Percentiles rank a stretch among this genome's conserved stretches.
Conservation (phyloP, 2,329 filamentous ascomycete genomes). For the Cercospora canescens region DNA sequence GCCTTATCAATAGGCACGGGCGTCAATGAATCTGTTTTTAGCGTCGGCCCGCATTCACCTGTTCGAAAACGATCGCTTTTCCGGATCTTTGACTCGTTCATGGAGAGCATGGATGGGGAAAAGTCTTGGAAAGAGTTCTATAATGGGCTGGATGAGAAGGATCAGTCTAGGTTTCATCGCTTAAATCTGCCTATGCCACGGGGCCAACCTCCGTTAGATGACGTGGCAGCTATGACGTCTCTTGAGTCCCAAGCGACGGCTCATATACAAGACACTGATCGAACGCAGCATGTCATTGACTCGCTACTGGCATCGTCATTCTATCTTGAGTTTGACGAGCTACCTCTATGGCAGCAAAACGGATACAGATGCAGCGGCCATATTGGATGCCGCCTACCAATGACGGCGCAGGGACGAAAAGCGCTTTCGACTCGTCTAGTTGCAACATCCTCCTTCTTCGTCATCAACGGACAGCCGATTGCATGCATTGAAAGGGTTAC, state of each 20-base stretch:
- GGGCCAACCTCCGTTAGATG: conserved; percentile 25
- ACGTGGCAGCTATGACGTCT: neutral
- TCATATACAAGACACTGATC: neutral
- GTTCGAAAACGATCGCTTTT: conserved; percentile 24
- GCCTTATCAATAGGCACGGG: conserved; percentile 33
- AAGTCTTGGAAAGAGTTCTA: conserved; percentile 26
- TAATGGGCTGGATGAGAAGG: conserved; percentile 17
- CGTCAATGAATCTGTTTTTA: neutral
- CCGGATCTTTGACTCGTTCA: conserved; percentile 25
- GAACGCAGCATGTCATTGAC: neutral
- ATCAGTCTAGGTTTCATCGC: conserved; percentile 25
- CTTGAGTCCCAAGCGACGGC: neutral
- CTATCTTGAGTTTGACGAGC: conserved; percentile 6
- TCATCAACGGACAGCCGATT: neutral
- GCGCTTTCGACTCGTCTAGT: neutral
- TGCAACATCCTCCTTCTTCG: neutral
- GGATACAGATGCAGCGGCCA: neutral
- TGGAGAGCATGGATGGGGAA: conserved; percentile 29
- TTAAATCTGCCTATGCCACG: conserved; percentile 26
- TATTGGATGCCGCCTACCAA: neutral
- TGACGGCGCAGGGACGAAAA: neutral
- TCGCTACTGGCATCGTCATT: neutral
- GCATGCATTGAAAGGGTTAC: neutral
- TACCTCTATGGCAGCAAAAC: neutral
- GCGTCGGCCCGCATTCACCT: conserved; percentile 26